Evolutionary conservation across 2,329 filamentous ascomycete species (phyloP).

Genomic region (Calonectria hawksworthii): DNA sequence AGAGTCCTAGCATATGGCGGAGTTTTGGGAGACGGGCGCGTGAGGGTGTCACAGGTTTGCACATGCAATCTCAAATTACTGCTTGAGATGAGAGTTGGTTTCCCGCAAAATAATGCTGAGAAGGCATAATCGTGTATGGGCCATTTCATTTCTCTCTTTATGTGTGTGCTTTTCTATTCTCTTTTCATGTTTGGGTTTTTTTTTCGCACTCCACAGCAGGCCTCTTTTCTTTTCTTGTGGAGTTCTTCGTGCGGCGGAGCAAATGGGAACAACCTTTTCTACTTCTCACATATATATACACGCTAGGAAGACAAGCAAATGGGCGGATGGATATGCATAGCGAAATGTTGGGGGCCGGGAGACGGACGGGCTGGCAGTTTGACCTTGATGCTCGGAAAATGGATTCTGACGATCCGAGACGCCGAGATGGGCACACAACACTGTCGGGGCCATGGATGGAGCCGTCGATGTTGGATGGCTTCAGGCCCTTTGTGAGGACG

Average conservation of each 20-base stretch:
- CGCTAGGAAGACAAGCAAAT: slow-evolving; percentile 24
- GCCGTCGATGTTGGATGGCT: slow-evolving; percentile 12
- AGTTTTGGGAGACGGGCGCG: slow-evolving; percentile 49
- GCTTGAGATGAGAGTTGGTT: slow-evolving; percentile 34
- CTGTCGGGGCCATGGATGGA: slow-evolving; percentile 10
- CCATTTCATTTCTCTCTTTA: slow-evolving; percentile 28
- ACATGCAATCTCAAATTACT: slow-evolving; percentile 35
- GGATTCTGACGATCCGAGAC: slow-evolving; percentile 16
- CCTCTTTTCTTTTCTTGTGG: slow-evolving; percentile 25
- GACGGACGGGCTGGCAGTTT: slow-evolving; percentile 25
- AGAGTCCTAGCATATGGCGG: slow-evolving; percentile 52
- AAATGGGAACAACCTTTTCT: slow-evolving; percentile 33
- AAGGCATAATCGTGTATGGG: slow-evolving; percentile 32
- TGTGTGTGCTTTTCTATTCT: slow-evolving; percentile 26
- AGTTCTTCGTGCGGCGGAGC: slow-evolving; percentile 34
- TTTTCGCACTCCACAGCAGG: slow-evolving; percentile 21
- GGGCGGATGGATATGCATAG: slow-evolving; percentile 33
- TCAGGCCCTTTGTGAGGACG: slow-evolving; percentile 1
- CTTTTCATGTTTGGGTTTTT: slow-evolving; percentile 35
- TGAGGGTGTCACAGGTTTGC: slow-evolving; percentile 39
- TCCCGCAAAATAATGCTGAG: slow-evolving; percentile 26
- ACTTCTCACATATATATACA: slow-evolving; percentile 36
- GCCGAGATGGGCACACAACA: slow-evolving; percentile 16
- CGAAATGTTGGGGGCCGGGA: slow-evolving; percentile 11
- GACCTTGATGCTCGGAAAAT: slow-evolving; percentile 23